Evolutionary conservation across 805 yeast genomes (phyloP).

Genomic region (Kodamaea jinghongensis): DNA sequence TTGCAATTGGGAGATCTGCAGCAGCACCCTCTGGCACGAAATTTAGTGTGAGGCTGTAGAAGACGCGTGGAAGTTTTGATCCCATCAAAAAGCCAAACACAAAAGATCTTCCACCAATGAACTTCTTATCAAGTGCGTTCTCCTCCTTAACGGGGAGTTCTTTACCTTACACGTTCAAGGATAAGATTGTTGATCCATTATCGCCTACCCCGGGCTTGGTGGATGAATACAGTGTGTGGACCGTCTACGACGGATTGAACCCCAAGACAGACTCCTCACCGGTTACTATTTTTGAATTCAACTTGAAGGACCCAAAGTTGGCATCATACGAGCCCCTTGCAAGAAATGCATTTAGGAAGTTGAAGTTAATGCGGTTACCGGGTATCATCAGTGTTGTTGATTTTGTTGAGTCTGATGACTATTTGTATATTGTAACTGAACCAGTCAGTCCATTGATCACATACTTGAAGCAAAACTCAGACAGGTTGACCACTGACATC

Average conservation of each 20-base stretch:
- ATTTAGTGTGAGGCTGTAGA: too few species aligned
- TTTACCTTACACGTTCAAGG: conserved; percentile 58
- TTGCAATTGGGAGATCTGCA: too few species aligned
- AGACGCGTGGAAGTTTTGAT: conserved; percentile 3
- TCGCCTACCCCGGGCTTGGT: conserved; percentile 12
- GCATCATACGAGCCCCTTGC: conserved; percentile 30
- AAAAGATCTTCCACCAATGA: conserved; percentile 43
- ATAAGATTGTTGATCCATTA: conserved; percentile 34
- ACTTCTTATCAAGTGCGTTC: conserved; percentile 64
- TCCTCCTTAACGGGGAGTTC: conserved; percentile 54
- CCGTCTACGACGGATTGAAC: conserved; percentile 55
- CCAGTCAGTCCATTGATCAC: conserved; percentile 52
- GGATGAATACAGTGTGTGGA: conserved; percentile 52
- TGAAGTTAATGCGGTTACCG: conserved; percentile 63
- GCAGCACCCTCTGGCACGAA: too few species aligned
- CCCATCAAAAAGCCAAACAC: background rate
- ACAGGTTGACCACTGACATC: conserved; percentile 29
- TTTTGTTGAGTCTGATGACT: conserved; percentile 57
- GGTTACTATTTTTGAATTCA: conserved; percentile 68
- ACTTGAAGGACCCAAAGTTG: conserved; percentile 37
- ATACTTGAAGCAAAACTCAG: conserved; percentile 32
- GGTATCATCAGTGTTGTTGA: conserved; percentile 65
- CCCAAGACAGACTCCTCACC: conserved; percentile 48
- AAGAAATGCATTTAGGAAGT: conserved; percentile 37
- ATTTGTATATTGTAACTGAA: conserved; percentile 65